phyloP scores from a whole-genome alignment of 345 rosid genomes.

The Limnanthes douglasii region DNA sequence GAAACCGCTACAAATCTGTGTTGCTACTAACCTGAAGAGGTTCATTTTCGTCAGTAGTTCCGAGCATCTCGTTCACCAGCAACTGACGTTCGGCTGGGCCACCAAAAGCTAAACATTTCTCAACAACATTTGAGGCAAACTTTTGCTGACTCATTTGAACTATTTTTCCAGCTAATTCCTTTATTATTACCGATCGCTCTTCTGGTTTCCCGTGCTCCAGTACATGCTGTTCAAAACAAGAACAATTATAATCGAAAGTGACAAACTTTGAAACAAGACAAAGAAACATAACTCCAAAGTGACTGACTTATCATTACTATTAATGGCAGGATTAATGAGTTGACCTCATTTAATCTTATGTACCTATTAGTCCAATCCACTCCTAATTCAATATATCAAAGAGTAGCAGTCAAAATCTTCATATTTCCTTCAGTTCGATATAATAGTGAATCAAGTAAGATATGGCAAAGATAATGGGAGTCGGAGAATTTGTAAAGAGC shows the following conservation, averaged over 20 bases:
- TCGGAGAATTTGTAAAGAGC: no score
- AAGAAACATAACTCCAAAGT: no score
- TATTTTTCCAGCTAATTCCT: constrained; percentile 66
- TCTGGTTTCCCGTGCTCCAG: constrained; percentile 87
- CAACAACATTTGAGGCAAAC: constrained; percentile 96
- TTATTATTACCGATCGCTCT: constrained; percentile 70
- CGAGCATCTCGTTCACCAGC: constrained; percentile 93
- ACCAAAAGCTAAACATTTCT: constrained; percentile 83
- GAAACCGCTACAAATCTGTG: no score
- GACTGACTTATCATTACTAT: no score
- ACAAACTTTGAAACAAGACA: background rate
- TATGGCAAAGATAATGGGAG: no score
- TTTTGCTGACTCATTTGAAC: constrained; percentile 98
- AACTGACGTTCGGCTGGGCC: constrained; percentile 51
- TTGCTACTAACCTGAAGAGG: constrained; percentile 93
- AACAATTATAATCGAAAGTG: background rate
- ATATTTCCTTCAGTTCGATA: no score
- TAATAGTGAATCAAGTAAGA: no score
- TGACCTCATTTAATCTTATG: no score
- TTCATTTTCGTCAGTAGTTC: constrained; percentile 90
- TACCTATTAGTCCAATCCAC: no score
- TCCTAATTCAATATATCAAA: no score
- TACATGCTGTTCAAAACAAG: constrained; percentile 44
- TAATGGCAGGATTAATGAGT: no score
- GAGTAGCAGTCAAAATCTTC: no score